Conservation (phyloP, 495 filamentous ascomycete genomes). For the Penicillium paxilli region DNA sequence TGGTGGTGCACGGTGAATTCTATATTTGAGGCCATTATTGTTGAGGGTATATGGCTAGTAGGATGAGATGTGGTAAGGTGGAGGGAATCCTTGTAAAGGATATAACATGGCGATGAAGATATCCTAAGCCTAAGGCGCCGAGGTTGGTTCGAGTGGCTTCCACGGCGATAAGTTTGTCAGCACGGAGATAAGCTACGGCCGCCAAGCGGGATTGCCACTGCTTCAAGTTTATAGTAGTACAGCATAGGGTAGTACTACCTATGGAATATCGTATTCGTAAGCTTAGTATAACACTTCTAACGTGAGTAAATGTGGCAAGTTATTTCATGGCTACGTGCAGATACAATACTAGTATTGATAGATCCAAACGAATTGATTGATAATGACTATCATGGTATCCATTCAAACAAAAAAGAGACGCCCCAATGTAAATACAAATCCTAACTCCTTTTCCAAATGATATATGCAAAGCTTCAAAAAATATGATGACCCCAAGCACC, state of each 20-base stretch:
- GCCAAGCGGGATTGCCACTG: no score
- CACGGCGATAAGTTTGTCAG: constrained; percentile 40
- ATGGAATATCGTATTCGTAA: no score
- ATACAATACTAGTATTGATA: no score
- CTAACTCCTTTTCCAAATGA: constrained; percentile 3
- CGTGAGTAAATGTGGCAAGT: not conserved
- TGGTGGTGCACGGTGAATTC: constrained; percentile 59
- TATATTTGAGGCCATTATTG: constrained; percentile 22
- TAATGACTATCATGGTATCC: not conserved
- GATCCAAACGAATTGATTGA: not conserved
- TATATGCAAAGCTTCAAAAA: constrained; percentile 3
- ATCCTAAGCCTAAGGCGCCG: constrained; percentile 16
- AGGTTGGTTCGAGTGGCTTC: constrained; percentile 30
- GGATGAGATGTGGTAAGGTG: not conserved
- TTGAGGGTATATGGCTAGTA: not conserved
- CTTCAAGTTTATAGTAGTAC: no score
- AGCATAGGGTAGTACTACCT: no score
- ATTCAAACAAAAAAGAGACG: not conserved
- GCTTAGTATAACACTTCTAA: no score
- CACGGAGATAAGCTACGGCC: constrained; percentile 34
- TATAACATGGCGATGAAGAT: not conserved
- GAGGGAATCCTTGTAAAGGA: not conserved
- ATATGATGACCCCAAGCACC: not conserved
- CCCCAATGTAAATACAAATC: constrained; percentile 1
- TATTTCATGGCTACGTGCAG: not conserved